Base-by-base conservation (phyloP, 2,329 filamentous ascomycete species). In the Neofusicoccum cordaticola region DNA sequence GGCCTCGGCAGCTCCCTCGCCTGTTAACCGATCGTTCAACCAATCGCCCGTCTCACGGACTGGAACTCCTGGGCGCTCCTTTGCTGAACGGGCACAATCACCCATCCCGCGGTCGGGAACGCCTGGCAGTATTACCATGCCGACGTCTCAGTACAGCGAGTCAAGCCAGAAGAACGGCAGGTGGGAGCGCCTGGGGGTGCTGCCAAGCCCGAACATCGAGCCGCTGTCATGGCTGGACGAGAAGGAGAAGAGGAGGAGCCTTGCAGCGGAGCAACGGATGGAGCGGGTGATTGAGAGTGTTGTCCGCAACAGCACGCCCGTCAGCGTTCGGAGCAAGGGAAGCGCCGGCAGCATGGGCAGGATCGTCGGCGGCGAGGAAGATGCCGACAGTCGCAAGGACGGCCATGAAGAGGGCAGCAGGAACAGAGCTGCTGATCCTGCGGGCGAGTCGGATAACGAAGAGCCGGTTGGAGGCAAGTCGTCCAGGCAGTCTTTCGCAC, bases 251-350 rank as follows among this genome's bases (percentile, higher is more conserved):
- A 52, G 61, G 12, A 63, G 51, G 61, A 56, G 48, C 13, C 17
- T 56, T 12, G 61, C 48, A 0, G 61, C 61, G 1, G 61, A 63
- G 17, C 48, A 53, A 4, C 19, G 61, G 31, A 52, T 63, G 39
- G 61, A 63, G 12, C 27, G 61, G n/a, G 62, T 64, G 12, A 48
- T 64, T 3, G 62, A 64, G 35, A 64, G 62, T 44, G 62, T 64
- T 1, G 62, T 64, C 11, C 51, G 62, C 3, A 56, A 64, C 34
- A 64, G 62, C 51, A 57, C 52, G 42, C 52, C 62, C 8, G 58
- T 62, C 9, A 62, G 45, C 45, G 44, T 51, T 34, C 34, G 58
- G 3, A 62, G 58, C 58, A 51, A 62, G 27, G 45, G 47, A 13
- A 50, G 44, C 27, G 45, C 58, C 6, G 58, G 58, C n/a, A 62